Evolutionary conservation across 2,329 filamentous ascomycete genomes (phyloP), one percentile per base, ranked within the genome.

Genomic region (Alternaria angustiovoidea): DNA sequence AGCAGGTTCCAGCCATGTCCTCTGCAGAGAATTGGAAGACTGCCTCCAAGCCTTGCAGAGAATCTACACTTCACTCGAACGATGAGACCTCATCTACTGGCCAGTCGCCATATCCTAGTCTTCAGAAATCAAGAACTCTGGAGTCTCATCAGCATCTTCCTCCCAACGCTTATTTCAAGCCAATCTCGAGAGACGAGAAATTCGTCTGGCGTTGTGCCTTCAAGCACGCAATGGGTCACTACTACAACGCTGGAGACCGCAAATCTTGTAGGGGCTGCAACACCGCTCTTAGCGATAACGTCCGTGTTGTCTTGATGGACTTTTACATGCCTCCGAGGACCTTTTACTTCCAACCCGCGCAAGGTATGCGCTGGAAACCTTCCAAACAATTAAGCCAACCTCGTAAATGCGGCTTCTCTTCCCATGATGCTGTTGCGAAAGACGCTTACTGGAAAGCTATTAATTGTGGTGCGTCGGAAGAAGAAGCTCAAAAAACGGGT

Each of bases 181-280:
- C 52, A n/a, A 52, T 32, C 16, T 43, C 34, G 2, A 28, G 47
- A 0, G 57, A 61, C 2, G 71, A 74, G 39, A 59, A 69, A 38
- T 57, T 32, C 4, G 73, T 53, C 8, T 75, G 73, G 73, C 68
- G 66, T 36, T 75, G 73, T 54, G 65, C 67, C 8, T 66, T 68
- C 22, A 71, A 66, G 9, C 71, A 75, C 39, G 58, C 66, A 8
- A 58, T 74, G 51, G 73, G 71, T 1, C 49, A 69, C 36, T 74
- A 74, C 55, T 75, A 74, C 62, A 73, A 72, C 48, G 66, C 71
- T 3, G 73, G 73, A 18, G 63, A 71, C 30, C 59, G 71, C 39
- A 72, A 65, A 42, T 53, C 53, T 11, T 74, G 72, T 51, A 42
- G 46, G 5, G 72, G 72, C 6, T 74, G 73, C 32, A 63, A 64